Percentiles rank a stretch among this genome's conserved stretches.
These are phyloP conservation scores for Hirsutella thompsonii DNA, from an alignment of 2,329 filamentous ascomycete species.

Conservation along the genomic window DNA sequence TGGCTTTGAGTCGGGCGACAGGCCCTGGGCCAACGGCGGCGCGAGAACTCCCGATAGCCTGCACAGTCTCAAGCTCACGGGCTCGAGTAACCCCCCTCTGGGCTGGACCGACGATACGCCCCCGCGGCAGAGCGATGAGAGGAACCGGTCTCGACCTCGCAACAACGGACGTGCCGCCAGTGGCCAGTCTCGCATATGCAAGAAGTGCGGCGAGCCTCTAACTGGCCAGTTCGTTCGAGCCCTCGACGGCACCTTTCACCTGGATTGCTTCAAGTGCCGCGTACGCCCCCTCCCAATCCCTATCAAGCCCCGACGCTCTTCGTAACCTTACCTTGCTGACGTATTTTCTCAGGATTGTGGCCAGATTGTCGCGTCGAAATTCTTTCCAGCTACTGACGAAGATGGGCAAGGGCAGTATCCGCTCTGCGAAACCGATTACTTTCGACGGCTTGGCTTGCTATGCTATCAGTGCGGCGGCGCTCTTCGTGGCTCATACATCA, in stretches of 20 bases:
- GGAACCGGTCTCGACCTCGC: constrained; percentile 41
- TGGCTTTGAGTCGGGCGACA: constrained; percentile 18
- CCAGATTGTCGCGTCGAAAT: constrained; percentile 95
- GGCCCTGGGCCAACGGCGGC: constrained; percentile 23
- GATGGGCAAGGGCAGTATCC: constrained; percentile 80
- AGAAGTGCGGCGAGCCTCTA: constrained; percentile 77
- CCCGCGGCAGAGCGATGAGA: constrained; percentile 39
- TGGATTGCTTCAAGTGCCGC: constrained; percentile 96
- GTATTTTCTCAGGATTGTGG: constrained; percentile 63
- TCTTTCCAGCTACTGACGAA: constrained; percentile 92
- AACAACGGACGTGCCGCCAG: constrained; percentile 43
- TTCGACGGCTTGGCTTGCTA: constrained; percentile 77
- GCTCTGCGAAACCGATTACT: constrained; percentile 96
- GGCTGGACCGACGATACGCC: constrained; percentile 25
- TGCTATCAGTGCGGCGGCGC: constrained; percentile 89
- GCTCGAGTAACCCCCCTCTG: constrained; percentile 13
- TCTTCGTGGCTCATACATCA: constrained; percentile 93
- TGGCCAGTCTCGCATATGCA: constrained; percentile 55
- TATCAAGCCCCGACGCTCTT: background rate
- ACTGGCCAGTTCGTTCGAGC: constrained; percentile 95
- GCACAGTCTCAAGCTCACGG: constrained; percentile 19
- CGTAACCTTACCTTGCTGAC: background rate
- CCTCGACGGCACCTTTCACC: constrained; percentile 83
- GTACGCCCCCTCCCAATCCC: constrained; percentile 36
- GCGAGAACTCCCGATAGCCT: constrained; percentile 22